Base-by-base conservation (phyloP, 495 filamentous ascomycete genomes). In the Talaromyces wortmannii region DNA sequence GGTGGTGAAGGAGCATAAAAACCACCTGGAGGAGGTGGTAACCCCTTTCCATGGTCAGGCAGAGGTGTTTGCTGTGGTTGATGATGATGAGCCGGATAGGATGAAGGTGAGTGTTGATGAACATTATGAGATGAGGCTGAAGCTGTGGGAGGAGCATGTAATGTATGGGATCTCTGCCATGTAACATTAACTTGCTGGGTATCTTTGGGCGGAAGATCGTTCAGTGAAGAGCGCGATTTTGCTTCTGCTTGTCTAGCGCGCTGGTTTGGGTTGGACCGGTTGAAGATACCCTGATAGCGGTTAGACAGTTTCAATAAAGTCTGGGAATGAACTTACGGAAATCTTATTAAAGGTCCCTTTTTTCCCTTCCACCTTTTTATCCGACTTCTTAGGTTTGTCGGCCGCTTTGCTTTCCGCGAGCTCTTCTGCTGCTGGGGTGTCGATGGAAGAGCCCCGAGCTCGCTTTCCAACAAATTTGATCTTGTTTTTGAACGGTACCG, bases 1-100 rank as follows among this genome's bases (percentile, higher is more conserved):
- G 55, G 4, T 65, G 56, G 6, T 40, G 50, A 11, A 5, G 68
- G 70, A 32, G 65, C 67, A 51, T 70, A 73, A 53, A 67, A 73
- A 10, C 65, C 67, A 53, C 56, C 59, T 12, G 52, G 45, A 7
- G 67, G 64, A 12, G 52, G 18, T 15, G 52, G 52, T 30, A 53
- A 31, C 7, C 36, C 52, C 18, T 53, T 53, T 10, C 23, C 30
- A 12, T 30, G 42, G 4, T 11, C n/a, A 12, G 52, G 23, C 17
- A 53, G n/a, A 2, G 52, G 11, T 7, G 12, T 16, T 42, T 0
- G 50, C 36, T 44, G 50, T 32, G 45, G 49, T 53, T 50, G 29
- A 36, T 56, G 55, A 10, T 40, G 6, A 12, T 3, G 7, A 31
- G 33, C 0, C 3, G 2, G 5, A 43, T 18, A 29, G 31, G 52